Conservation (phyloP, 1,139 yeast genomes). For the Insectozyma bohioensis region DNA sequence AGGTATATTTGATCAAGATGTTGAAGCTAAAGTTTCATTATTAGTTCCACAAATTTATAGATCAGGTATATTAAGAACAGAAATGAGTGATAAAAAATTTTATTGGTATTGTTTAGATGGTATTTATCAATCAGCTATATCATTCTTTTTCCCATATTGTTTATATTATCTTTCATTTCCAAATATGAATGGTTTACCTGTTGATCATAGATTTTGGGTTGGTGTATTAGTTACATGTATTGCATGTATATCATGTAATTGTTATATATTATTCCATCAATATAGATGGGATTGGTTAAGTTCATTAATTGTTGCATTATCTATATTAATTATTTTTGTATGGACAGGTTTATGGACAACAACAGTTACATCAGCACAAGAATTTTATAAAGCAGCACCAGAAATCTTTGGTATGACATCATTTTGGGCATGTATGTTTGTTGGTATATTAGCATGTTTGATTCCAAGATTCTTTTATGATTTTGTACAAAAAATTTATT, state of each 20-base stretch:
- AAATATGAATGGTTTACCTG: slow-evolving; percentile 58
- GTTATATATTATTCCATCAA: slow-evolving; percentile 78
- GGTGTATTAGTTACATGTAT: slow-evolving; percentile 81
- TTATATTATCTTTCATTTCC: slow-evolving; percentile 57
- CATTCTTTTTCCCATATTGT: slow-evolving; percentile 86
- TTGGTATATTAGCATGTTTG: slow-evolving; percentile 71
- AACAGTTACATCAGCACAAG: slow-evolving; percentile 50
- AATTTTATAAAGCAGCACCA: slow-evolving; percentile 74
- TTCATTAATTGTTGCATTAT: slow-evolving; percentile 56
- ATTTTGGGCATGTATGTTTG: slow-evolving; percentile 80
- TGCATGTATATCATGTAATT: slow-evolving; percentile 76
- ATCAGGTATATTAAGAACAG: slow-evolving; percentile 77
- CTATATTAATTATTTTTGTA: slow-evolving; percentile 66
- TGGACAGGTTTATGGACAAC: slow-evolving; percentile 95
- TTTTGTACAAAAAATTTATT: slow-evolving; percentile 56
- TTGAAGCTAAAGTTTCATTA: slow-evolving; percentile 73
- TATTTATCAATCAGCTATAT: slow-evolving; percentile 77
- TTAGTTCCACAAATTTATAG: slow-evolving; percentile 90
- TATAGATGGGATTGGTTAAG: slow-evolving; percentile 95
- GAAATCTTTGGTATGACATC: slow-evolving; percentile 69
- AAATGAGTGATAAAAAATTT: slow-evolving; percentile 79
- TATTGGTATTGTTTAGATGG: slow-evolving; percentile 88
- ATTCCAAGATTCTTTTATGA: slow-evolving; percentile 76
- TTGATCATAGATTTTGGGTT: slow-evolving; percentile 83
- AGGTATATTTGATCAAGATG: slow-evolving; percentile 94